Conservation (phyloP, 2,329 filamentous ascomycete genomes). For the Penicillium sclerotigenum region DNA sequence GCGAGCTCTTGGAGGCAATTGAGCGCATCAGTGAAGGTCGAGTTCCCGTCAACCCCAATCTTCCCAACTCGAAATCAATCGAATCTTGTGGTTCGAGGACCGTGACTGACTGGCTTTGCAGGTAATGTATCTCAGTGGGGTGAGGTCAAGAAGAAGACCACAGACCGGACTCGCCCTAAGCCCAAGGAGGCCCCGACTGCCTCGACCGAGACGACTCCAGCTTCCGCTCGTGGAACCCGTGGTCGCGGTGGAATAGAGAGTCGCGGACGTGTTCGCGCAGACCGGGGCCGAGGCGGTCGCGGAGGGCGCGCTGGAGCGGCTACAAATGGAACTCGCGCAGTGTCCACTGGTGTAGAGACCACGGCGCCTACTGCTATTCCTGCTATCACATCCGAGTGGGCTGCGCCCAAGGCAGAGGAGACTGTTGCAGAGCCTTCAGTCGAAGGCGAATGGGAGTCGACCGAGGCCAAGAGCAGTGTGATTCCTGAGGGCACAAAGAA, state of each 20-base stretch:
- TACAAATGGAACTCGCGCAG: constrained; percentile 43
- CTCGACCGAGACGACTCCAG: constrained; percentile 34
- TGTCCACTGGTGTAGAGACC: constrained; percentile 23
- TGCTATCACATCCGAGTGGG: constrained; percentile 7
- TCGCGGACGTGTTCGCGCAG: constrained; percentile 47
- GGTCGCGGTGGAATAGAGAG: constrained; percentile 48
- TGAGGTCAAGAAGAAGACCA: constrained; percentile 52
- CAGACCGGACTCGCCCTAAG: constrained; percentile 47
- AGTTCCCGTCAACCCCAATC: constrained; percentile 3
- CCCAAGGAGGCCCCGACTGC: constrained; percentile 42
- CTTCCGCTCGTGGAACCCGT: constrained; percentile 41
- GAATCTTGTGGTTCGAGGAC: neutral
- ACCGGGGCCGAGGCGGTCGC: constrained; percentile 48
- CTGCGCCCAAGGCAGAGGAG: constrained; percentile 9
- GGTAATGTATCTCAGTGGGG: constrained; percentile 53
- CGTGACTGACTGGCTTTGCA: constrained; percentile 24
- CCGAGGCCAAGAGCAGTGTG: constrained; percentile 33
- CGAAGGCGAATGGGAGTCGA: constrained; percentile 23
- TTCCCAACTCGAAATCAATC: neutral
- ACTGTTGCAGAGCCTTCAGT: constrained; percentile 26
- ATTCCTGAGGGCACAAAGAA: constrained; percentile 43
- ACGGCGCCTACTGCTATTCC: constrained; percentile 13
- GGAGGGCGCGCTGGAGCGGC: constrained; percentile 42
- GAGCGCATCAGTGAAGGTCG: constrained; percentile 52
- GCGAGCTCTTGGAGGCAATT: constrained; percentile 49